Evolutionary conservation across 306 rosid genomes (phyloP).

Genomic region (Lathyrus oleraceus): DNA sequence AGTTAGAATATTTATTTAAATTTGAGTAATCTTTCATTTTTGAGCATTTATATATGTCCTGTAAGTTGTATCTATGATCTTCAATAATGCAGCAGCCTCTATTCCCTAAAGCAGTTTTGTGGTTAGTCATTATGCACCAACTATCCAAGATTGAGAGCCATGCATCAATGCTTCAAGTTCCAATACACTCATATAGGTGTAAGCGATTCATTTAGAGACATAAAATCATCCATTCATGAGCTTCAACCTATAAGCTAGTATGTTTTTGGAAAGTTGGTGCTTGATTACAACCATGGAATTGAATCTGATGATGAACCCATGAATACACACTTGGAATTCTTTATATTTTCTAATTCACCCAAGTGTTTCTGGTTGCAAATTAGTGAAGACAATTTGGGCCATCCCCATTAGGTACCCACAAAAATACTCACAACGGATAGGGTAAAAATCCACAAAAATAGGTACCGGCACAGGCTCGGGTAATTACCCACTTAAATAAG

Average conservation of each 20-base stretch:
- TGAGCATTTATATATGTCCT: not conserved
- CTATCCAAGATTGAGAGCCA: not conserved
- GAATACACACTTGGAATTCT: constrained; percentile 5
- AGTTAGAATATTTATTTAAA: not conserved
- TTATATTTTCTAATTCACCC: not conserved
- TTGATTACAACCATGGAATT: constrained; percentile 13
- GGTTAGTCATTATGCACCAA: not conserved
- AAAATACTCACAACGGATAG: too few relatives aligned
- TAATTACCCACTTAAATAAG: too few relatives aligned
- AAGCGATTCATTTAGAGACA: not conserved
- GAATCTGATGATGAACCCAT: constrained; percentile 7
- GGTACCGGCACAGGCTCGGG: too few relatives aligned
- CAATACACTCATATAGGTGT: not conserved
- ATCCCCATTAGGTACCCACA: too few relatives aligned
- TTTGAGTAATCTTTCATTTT: not conserved
- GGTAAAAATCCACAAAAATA: too few relatives aligned
- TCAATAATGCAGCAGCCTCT: not conserved
- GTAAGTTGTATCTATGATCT: not conserved
- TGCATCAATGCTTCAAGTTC: not conserved
- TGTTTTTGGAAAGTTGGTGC: not conserved
- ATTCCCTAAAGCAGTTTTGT: not conserved
- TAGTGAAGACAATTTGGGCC: too few relatives aligned
- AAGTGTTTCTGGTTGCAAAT: not conserved
- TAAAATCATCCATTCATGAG: not conserved
- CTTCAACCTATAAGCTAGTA: constrained; percentile 15